Percentiles rank a stretch among this genome's conserved stretches.
Evolutionary conservation across 2,329 filamentous ascomycete species (phyloP).

Genomic region (Botrytis byssoidea): DNA sequence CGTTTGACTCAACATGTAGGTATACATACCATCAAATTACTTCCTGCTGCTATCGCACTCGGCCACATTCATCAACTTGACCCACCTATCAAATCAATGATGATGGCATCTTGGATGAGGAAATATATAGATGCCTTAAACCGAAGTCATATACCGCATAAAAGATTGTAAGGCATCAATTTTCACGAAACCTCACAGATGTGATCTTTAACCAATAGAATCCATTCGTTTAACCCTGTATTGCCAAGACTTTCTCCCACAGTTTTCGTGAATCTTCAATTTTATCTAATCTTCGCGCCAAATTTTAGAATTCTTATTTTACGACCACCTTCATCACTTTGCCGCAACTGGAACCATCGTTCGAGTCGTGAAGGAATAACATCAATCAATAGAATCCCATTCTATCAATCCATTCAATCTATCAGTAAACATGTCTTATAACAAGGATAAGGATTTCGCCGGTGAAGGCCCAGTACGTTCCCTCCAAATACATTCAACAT

Average conservation of each 20-base stretch:
- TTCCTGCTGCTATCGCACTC: not conserved
- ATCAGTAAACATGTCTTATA: constrained; percentile 73
- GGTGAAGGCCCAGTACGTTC: constrained; percentile 76
- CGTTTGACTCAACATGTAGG: constrained; percentile 26
- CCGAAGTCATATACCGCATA: too few relatives aligned
- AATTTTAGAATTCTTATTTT: constrained; percentile 10
- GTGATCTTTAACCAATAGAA: constrained; percentile 20
- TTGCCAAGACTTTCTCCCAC: constrained; percentile 31
- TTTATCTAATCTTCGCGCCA: not conserved
- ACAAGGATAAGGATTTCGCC: constrained; percentile 92
- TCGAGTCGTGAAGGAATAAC: constrained; percentile 74
- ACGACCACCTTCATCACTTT: constrained; percentile 69
- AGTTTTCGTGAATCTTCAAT: constrained; percentile 17
- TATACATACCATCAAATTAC: not conserved
- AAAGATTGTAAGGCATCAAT: not conserved
- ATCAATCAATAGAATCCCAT: constrained; percentile 38
- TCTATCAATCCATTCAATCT: constrained; percentile 14
- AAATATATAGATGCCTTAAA: not conserved
- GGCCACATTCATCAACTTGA: not conserved
- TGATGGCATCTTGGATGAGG: not conserved
- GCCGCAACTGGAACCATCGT: constrained; percentile 63
- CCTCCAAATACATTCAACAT: not conserved
- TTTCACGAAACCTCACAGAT: not conserved
- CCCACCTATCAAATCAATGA: constrained; percentile 17
- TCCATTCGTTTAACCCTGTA: constrained; percentile 23